Conservation (phyloP, 495 filamentous ascomycete species). For the Tuber aestivum region DNA sequence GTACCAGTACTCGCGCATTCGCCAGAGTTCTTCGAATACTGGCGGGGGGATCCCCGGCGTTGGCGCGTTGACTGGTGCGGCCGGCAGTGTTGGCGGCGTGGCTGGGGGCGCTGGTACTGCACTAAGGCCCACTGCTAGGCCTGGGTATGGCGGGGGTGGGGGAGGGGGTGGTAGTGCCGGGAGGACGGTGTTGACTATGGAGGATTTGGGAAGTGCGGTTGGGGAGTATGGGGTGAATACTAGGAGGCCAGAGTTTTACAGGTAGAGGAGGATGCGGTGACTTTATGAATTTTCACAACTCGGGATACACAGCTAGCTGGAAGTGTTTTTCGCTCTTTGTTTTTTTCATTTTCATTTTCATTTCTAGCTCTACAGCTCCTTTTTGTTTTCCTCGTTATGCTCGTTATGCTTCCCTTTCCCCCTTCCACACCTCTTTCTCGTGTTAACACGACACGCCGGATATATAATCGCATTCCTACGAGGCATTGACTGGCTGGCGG, state of each 20-base stretch:
- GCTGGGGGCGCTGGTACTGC: conserved; percentile 53
- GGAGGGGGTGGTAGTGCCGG: conserved; percentile 86
- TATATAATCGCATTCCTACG: conserved; percentile 40
- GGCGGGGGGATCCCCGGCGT: conserved; percentile 78
- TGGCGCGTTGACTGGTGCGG: conserved; percentile 56
- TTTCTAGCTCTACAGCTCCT: not conserved
- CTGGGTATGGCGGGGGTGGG: conserved; percentile 80
- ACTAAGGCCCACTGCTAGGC: conserved; percentile 77
- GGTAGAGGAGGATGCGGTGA: conserved; percentile 49
- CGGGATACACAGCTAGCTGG: not conserved
- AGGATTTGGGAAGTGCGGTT: conserved; percentile 95
- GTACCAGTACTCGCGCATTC: conserved; percentile 93
- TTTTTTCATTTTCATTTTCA: no score
- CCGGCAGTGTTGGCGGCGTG: conserved; percentile 57
- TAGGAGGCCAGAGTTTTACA: conserved; percentile 94
- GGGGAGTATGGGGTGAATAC: conserved; percentile 96
- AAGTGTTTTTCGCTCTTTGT: not conserved
- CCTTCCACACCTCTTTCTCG: conserved; percentile 26
- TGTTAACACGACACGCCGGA: conserved; percentile 30
- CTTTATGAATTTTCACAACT: not conserved
- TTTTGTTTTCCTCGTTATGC: conserved; percentile 13
- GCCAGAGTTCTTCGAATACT: conserved; percentile 74
- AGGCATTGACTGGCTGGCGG: conserved; percentile 33
- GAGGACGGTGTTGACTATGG: conserved; percentile 94
- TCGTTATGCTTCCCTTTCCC: conserved; percentile 11